These are phyloP conservation scores for Nitzschia sp. DNA, from an alignment of 108 stramenopile species.

Conservation along the genomic window DNA sequence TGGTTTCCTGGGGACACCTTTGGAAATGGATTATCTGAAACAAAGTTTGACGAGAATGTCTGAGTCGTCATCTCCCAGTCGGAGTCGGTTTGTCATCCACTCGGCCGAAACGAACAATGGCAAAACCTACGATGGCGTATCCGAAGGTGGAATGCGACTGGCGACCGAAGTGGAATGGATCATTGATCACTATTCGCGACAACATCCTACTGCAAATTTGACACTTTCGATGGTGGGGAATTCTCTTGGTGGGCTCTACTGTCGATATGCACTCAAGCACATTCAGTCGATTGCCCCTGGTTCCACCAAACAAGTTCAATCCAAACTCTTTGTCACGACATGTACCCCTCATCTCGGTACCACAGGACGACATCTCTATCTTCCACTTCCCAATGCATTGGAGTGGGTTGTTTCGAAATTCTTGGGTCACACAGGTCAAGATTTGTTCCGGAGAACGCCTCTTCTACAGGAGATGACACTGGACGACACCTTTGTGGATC, in stretches of 20 bases:
- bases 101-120: slow-evolving; percentile 61
- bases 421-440: slow-evolving; percentile 52
- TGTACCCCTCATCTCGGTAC: slow-evolving; percentile 76
- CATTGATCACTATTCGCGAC: slow-evolving; percentile 22
- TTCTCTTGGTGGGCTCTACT: slow-evolving; percentile 79
- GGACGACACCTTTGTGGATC: slow-evolving; percentile 44
- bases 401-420: slow-evolving; percentile 52
- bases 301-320: slow-evolving; percentile 31
- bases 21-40: slow-evolving; percentile 69
- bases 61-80: not conserved
- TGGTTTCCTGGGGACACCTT: slow-evolving; percentile 80
- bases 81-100: slow-evolving; percentile 52
- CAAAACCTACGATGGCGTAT: slow-evolving; percentile 67
- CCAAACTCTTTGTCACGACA: slow-evolving; percentile 67
- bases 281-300: slow-evolving; percentile 26
- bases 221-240: slow-evolving; percentile 68
- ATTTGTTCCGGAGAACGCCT: slow-evolving; percentile 64
- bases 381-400: slow-evolving; percentile 55
- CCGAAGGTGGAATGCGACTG: slow-evolving; percentile 57
- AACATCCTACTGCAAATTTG: not conserved
- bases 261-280: slow-evolving; percentile 60
- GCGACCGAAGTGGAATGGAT: slow-evolving; percentile 61
- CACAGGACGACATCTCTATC: slow-evolving; percentile 57
- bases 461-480: slow-evolving; percentile 47
- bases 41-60: slow-evolving; percentile 35